These are phyloP conservation scores for Arxiozyma slooffiae DNA, from an alignment of 1,139 yeast genomes.

Conservation along the genomic window DNA sequence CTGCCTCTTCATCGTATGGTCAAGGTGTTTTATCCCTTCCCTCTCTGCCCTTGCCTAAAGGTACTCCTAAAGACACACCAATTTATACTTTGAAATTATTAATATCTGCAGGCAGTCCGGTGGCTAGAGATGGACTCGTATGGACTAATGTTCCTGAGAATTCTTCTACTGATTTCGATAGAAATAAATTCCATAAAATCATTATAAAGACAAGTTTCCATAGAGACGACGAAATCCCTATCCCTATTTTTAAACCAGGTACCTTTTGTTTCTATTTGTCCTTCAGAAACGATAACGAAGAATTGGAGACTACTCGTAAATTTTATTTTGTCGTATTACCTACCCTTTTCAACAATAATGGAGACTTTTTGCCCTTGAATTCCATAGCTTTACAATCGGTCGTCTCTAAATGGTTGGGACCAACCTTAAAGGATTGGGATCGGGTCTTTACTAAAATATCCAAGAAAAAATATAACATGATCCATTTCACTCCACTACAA, in stretches of 20 bases:
- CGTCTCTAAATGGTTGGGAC: slow-evolving; percentile 87
- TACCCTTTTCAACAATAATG: slow-evolving; percentile 45
- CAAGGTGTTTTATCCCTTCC: slow-evolving; percentile 63
- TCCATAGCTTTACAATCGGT: slow-evolving; percentile 79
- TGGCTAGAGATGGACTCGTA: slow-evolving; percentile 60
- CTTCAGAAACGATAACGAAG: slow-evolving; percentile 34
- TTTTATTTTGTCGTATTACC: slow-evolving; percentile 80
- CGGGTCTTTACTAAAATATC: slow-evolving; percentile 50
- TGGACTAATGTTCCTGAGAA: slow-evolving; percentile 65
- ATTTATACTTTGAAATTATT: slow-evolving; percentile 51
- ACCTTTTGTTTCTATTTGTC: slow-evolving; percentile 60
- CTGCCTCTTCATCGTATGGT: slow-evolving; percentile 29
- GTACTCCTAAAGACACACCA: slow-evolving; percentile 36
- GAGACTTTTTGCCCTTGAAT: slow-evolving; percentile 56
- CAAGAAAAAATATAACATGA: slow-evolving; percentile 81
- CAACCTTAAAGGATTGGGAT: slow-evolving; percentile 46
- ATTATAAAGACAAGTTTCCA: slow-evolving; percentile 43
- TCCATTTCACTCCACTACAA: slow-evolving; percentile 92
- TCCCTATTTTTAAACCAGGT: slow-evolving; percentile 67
- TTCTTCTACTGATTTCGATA: slow-evolving; percentile 38
- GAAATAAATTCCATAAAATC: slow-evolving; percentile 45
- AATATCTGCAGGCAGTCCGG: slow-evolving; percentile 64
- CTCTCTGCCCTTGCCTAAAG: slow-evolving; percentile 40
- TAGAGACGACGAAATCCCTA: slow-evolving; percentile 49
- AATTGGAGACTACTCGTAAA: slow-evolving; percentile 41